Base-by-base conservation (phyloP, 2,329 filamentous ascomycete genomes). In the Bipolaris oryzae region DNA sequence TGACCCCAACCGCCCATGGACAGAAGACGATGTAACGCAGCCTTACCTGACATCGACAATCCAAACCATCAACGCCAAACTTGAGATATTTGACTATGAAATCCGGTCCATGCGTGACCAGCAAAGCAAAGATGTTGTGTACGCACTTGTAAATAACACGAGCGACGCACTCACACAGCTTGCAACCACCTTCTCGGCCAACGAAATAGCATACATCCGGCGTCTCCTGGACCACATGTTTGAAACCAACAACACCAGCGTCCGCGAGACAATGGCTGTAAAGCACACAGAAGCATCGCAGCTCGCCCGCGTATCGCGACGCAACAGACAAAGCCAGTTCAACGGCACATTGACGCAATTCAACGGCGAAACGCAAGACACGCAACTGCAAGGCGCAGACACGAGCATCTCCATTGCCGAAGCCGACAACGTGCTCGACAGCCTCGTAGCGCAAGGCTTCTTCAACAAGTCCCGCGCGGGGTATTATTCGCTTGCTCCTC, bases 221-320 rank as follows among this genome's bases (percentile, higher is more conserved):
- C 84, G 95, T 7, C 75, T 97, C 3, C 84, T 99, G 0, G 93
- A 97, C 74, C 87, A 85, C 66, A 96, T 99, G 85, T 99, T 98
- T 72, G 91, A 96, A 62, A 89, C 86, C 18, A 87, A 92, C 79
- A 98, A 98, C 72, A 91, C 88, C 0, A 83, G 81, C 7, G 82
- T 86, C n/a, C 86, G 87, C 69, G 94, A 99, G 76, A 85, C 92
- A 23, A 88, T 97, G 85, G 92, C 91, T 3, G 80, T 98, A 3
- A 89, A 87, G 11, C 84, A 86, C 42, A 91, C 92, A 74, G 88
- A 96, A 69, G 93, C 93, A 3, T 81, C 90, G 50, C 88, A 91
- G 65, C 78, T 96, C 3, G 80, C 81, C 1, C 85, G 82, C 63
- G 75, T 73, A 4, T 68, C 78, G 0, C 62, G 70, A 15, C 55